phyloP scores from a whole-genome alignment of 2,329 filamentous ascomycete genomes.

The Colletotrichum navitas region DNA sequence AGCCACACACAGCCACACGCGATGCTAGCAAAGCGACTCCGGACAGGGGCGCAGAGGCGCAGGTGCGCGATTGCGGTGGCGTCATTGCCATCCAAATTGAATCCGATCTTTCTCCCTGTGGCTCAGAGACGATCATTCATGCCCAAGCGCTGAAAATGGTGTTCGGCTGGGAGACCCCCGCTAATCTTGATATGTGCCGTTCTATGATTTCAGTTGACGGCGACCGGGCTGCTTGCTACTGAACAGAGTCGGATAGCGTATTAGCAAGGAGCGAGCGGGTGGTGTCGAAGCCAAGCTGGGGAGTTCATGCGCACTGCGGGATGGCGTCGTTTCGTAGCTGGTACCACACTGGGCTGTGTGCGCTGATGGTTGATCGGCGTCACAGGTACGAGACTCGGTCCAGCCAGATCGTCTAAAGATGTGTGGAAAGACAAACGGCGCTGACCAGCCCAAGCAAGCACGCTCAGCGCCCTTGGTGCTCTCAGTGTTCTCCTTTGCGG shows the following conservation, averaged over 20 bases:
- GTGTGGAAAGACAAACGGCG: constrained; percentile 1
- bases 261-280: constrained; percentile 18
- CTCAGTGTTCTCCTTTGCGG: background rate
- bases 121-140: constrained; percentile 42
- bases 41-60: constrained; percentile 15
- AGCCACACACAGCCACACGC: constrained; percentile 29
- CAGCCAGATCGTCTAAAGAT: constrained; percentile 39
- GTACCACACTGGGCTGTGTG: constrained; percentile 33
- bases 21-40: constrained; percentile 20
- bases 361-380: constrained; percentile 31
- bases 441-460: background rate
- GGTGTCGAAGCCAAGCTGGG: background rate
- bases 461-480: background rate
- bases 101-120: constrained; percentile 31
- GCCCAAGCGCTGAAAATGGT: constrained; percentile 24
- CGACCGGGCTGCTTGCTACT: constrained; percentile 4
- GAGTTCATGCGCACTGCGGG: constrained; percentile 34
- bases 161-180: constrained; percentile 22
- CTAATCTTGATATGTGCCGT: constrained; percentile 13
- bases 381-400: constrained; percentile 40
- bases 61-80: constrained; percentile 24
- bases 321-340: constrained; percentile 37
- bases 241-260: constrained; percentile 8
- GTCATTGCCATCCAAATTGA: constrained; percentile 24
- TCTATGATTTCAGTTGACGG: constrained; percentile 21